phyloP scores from a whole-genome alignment of 805 yeast genomes.

The Groenewaldozyma tartarivorans region DNA sequence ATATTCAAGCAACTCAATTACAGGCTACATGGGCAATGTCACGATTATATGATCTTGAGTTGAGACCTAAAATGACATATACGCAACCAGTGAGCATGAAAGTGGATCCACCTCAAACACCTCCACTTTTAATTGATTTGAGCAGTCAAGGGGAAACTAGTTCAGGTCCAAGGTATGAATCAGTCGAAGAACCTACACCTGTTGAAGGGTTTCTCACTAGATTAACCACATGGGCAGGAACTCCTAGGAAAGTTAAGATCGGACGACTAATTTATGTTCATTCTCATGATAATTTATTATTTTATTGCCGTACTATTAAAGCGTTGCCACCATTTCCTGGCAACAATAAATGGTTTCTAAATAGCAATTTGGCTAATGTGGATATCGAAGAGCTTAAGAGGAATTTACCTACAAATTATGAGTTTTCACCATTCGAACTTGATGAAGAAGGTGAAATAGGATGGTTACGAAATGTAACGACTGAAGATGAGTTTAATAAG shows the following conservation, averaged over 20 bases:
- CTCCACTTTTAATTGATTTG: constrained; percentile 10
- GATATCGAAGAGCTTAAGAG: constrained; percentile 18
- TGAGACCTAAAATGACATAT: constrained; percentile 33
- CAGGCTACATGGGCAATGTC: constrained; percentile 36
- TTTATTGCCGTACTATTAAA: constrained; percentile 43
- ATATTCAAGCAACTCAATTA: constrained; percentile 34
- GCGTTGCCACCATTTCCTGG: constrained; percentile 52
- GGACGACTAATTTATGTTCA: constrained; percentile 45
- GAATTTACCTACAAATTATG: constrained; percentile 32
- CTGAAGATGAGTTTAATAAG: constrained; percentile 33
- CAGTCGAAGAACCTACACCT: constrained; percentile 52
- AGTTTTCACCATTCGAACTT: constrained; percentile 46
- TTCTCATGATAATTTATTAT: constrained; percentile 51
- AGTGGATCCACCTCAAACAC: not conserved
- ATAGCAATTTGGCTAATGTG: constrained; percentile 17
- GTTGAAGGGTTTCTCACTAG: constrained; percentile 73
- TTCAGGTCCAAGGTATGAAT: constrained; percentile 1
- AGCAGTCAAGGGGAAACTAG: not conserved
- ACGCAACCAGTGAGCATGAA: constrained; percentile 18
- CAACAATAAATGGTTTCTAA: constrained; percentile 24
- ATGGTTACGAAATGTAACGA: constrained; percentile 43
- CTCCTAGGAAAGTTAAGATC: constrained; percentile 34
- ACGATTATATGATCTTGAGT: constrained; percentile 47
- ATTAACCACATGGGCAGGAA: constrained; percentile 43
- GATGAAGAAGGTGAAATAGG: constrained; percentile 42